Conservation (phyloP, 2,329 filamentous ascomycete genomes). For the Parafenestella ontariensis region DNA sequence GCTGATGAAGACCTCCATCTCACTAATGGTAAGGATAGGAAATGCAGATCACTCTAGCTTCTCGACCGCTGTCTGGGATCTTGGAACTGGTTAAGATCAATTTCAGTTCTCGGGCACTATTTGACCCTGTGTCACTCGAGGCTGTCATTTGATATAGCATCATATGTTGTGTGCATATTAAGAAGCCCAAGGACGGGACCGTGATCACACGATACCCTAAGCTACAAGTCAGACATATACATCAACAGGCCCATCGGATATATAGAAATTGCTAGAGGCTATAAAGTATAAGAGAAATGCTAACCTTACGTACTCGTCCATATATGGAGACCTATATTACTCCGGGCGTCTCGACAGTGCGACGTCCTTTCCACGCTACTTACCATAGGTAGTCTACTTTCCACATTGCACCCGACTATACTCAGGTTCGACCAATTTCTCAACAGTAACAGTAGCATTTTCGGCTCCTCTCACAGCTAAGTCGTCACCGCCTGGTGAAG, state of each 20-base stretch:
- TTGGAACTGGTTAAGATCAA: background rate
- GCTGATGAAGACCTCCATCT: background rate
- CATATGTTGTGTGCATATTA: background rate
- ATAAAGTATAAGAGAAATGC: conserved; percentile 18
- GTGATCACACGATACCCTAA: background rate
- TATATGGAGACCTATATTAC: background rate
- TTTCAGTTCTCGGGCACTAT: background rate
- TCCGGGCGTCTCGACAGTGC: background rate
- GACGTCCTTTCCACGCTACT: conserved; percentile 29
- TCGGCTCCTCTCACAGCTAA: background rate
- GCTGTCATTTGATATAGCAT: background rate
- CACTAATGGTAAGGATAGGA: background rate
- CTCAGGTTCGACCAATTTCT: conserved; percentile 6
- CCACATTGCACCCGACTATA: conserved; percentile 26
- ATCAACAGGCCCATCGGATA: conserved; percentile 32
- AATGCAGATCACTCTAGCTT: background rate
- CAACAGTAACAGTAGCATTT: background rate
- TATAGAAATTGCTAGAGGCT: conserved; percentile 15
- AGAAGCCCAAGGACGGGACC: background rate
- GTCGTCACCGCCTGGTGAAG: conserved; percentile 14
- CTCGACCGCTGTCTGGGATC: background rate
- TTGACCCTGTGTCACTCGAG: background rate
- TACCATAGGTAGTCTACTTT: no score
- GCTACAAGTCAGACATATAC: conserved; percentile 1
- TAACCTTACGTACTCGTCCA: conserved; percentile 1